phyloP scores from a whole-genome alignment of 345 rosid species.

The Hibiscus mutabilis region DNA sequence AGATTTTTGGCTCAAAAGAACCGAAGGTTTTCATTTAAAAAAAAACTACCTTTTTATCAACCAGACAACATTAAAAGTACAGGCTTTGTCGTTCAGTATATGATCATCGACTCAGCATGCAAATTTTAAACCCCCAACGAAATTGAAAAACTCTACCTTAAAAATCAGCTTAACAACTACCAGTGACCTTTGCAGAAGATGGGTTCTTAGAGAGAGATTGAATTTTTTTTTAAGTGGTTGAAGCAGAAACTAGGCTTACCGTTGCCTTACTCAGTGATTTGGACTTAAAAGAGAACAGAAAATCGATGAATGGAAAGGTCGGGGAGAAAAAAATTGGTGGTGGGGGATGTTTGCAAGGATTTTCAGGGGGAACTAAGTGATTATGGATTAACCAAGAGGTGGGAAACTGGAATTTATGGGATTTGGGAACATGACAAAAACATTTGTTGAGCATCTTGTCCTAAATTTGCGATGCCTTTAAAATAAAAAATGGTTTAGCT shows the following conservation, averaged over 20 bases:
- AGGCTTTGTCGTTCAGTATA: neutral
- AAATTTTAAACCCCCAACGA: neutral
- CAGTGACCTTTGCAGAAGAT: neutral
- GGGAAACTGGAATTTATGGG: neutral
- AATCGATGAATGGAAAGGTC: slow-evolving; percentile 20
- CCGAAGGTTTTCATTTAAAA: neutral
- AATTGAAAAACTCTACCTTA: neutral
- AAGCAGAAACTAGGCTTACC: neutral
- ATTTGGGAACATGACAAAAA: slow-evolving; percentile 12
- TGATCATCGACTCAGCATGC: neutral
- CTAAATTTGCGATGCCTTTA: no score
- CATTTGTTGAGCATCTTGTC: neutral
- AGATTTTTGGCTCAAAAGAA: neutral
- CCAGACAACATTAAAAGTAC: neutral
- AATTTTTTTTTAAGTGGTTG: neutral
- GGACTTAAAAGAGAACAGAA: neutral
- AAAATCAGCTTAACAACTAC: neutral
- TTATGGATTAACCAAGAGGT: neutral
- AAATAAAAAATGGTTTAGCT: no score
- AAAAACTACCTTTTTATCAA: neutral
- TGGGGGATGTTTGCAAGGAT: slow-evolving; percentile 22
- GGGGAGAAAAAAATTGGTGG: slow-evolving; percentile 33
- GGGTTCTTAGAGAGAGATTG: neutral
- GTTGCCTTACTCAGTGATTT: slow-evolving; percentile 9
- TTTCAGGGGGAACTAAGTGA: neutral